Base-by-base conservation (phyloP, 1,284 basidiomycete genomes). In the Ganoderma lucidum region DNA sequence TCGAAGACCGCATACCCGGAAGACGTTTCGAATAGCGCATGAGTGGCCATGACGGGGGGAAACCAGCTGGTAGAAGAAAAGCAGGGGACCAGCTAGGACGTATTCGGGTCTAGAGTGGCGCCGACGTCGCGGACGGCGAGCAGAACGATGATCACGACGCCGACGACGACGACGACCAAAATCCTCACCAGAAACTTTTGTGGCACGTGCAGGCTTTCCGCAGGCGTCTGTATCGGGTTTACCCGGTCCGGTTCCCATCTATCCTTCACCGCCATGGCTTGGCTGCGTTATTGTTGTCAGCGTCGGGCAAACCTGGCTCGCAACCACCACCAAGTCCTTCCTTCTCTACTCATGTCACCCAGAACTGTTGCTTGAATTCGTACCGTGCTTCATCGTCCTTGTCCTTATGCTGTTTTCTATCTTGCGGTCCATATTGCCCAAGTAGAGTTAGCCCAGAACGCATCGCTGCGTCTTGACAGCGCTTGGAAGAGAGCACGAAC, bases 1-100 rank as follows among this genome's bases (percentile, higher is more conserved):
- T 96, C 90, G 83, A 99, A 99, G 73, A 99, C 86, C 68, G 95
- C 96, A 87, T 97, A 98, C 71, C 97, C 97, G 42, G 96, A 96
- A 70, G 97, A 92, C 55, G 94, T 93, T 85, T 99, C 97, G 84
- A 97, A 98, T 70, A 99, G 91, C 74, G 96, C 87, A 83, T 99
- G 96, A 44, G 94, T 94, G 75, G 90, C 86, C 88, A 93, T 92
- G 72, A 77, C 81, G 53, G 63, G 8, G 9, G 30, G 23, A 35
- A 56, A 23, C 59, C 51, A 19, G 23, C 8, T 9, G 23, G 17
- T 28, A 41, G 42, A 37, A 45, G 42, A 30, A 23, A 42, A 30
- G 14, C 32, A 56, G 42, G 44, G 42, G 32, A 17, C 35, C 63
- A 55, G 63, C 64, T 42, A 45, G 48, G 35, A 9, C 23, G 14